These are phyloP conservation scores for Fusarium longipes DNA, from an alignment of 2,329 filamentous ascomycete species.

Conservation along the genomic window DNA sequence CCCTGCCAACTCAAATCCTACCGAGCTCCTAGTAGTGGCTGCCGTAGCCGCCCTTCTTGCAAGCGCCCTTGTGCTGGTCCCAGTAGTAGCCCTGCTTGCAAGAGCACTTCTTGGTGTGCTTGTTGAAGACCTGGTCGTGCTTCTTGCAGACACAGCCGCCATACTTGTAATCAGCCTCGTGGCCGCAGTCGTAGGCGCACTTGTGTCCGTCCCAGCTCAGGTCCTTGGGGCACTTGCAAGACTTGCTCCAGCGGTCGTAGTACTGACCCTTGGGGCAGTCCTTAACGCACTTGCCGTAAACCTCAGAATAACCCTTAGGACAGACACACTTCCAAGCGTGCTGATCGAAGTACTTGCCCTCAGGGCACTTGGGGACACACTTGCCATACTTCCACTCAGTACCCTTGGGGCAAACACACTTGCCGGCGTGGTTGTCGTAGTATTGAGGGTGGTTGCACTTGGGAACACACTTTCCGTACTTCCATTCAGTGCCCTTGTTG, in stretches of 20 bases:
- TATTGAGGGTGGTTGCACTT: background rate
- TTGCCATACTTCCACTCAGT: slow-evolving; percentile 19
- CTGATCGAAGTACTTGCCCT: slow-evolving; percentile 17
- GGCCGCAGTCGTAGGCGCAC: slow-evolving; percentile 36
- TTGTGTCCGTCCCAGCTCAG: slow-evolving; percentile 30
- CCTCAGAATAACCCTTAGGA: slow-evolving; percentile 19
- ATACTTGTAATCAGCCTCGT: slow-evolving; percentile 34
- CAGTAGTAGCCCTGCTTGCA: slow-evolving; percentile 32
- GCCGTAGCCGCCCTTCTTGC: slow-evolving; percentile 33
- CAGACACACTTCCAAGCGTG: slow-evolving; percentile 26
- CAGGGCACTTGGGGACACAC: slow-evolving; percentile 14
- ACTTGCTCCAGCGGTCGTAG: slow-evolving; percentile 34
- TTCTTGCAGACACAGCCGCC: slow-evolving; percentile 40
- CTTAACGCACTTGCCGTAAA: slow-evolving; percentile 23
- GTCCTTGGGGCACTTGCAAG: slow-evolving; percentile 37
- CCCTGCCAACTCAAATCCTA: background rate
- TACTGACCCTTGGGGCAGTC: slow-evolving; percentile 34
- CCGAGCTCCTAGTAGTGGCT: slow-evolving; percentile 9
- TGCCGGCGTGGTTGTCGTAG: background rate
- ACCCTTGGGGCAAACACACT: slow-evolving; percentile 32
- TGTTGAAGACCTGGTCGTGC: slow-evolving; percentile 29
- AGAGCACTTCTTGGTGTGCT: slow-evolving; percentile 26
- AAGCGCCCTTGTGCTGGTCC: slow-evolving; percentile 19
- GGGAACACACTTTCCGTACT: slow-evolving; percentile 20
- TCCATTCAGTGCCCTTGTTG: slow-evolving; percentile 8